phyloP scores from a whole-genome alignment of 208 protist genomes.

The Angomonas deanei region DNA sequence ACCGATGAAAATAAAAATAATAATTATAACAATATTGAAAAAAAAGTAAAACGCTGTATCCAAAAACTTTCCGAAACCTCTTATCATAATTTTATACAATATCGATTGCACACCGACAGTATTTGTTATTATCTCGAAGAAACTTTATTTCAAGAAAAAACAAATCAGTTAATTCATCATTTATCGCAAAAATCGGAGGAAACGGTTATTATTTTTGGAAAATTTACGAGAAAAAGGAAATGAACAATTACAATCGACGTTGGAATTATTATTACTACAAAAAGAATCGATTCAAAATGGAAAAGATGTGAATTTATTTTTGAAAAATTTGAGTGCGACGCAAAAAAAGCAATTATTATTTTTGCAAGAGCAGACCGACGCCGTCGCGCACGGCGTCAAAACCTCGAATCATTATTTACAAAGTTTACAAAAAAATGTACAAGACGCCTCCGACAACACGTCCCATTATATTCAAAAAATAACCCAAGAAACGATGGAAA shows the following conservation, averaged over 20 bases:
- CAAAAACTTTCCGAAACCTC: conserved; percentile 42
- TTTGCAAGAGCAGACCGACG: background rate
- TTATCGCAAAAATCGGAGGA: background rate
- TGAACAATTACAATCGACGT: background rate
- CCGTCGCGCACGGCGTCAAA: background rate
- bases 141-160: conserved; percentile 84
- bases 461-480: background rate
- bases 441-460: background rate
- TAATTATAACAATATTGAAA: background rate
- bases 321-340: too few relatives aligned
- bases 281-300: background rate
- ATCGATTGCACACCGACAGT: conserved; percentile 76
- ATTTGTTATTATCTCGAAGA: conserved; percentile 81
- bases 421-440: background rate
- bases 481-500: background rate
- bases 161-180: conserved; percentile 21
- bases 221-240: background rate
- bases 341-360: too few relatives aligned
- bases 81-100: conserved; percentile 79
- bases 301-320: too few relatives aligned
- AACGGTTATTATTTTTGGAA: background rate
- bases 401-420: background rate
- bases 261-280: background rate
- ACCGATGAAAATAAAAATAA: background rate
- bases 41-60: conserved; percentile 33